Percentiles rank a stretch among this genome's conserved stretches.
phyloP scores from a whole-genome alignment of 2,329 filamentous ascomycete species.

The Cercospora zeae-maydis region DNA sequence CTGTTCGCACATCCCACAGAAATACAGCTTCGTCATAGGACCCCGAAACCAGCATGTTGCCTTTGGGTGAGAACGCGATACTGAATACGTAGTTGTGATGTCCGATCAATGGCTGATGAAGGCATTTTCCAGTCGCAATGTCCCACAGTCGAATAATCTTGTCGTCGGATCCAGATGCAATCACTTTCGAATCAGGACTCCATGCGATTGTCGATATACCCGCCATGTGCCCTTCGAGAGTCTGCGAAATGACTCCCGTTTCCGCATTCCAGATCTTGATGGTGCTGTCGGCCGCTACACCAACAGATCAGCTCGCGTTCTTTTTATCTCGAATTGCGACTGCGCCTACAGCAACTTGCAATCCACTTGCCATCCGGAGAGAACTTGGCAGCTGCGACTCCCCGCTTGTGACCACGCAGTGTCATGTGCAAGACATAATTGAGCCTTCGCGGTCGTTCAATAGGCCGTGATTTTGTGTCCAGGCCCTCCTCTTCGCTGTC shows the following conservation, averaged over 20 bases:
- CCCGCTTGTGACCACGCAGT: constrained; percentile 71
- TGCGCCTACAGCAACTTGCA: constrained; percentile 66
- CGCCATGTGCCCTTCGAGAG: constrained; percentile 87
- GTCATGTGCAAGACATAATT: constrained; percentile 68
- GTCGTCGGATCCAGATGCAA: constrained; percentile 92
- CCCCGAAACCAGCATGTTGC: constrained; percentile 91
- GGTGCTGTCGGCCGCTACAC: constrained; percentile 71
- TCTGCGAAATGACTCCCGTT: constrained; percentile 77
- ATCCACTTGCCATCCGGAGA: constrained; percentile 88
- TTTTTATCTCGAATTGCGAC: not conserved
- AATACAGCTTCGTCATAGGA: constrained; percentile 98
- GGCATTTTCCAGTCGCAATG: constrained; percentile 55
- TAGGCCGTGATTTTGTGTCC: constrained; percentile 24
- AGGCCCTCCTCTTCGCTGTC: constrained; percentile 26
- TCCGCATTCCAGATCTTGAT: constrained; percentile 85
- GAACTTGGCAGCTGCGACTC: constrained; percentile 81
- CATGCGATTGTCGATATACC: constrained; percentile 92
- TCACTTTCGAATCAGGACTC: constrained; percentile 80
- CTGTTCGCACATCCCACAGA: constrained; percentile 90
- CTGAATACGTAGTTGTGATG: constrained; percentile 97
- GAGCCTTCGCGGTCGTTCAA: constrained; percentile 53
- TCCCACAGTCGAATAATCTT: constrained; percentile 96
- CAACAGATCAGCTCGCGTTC: constrained; percentile 8
- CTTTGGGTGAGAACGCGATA: constrained; percentile 93
- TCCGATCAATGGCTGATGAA: constrained; percentile 65